A percentile compares a stretch with the other conserved stretches of the same genome.
phyloP scores from a whole-genome alignment of 2,329 filamentous ascomycete species.

The Ophiosphaerella narmari region DNA sequence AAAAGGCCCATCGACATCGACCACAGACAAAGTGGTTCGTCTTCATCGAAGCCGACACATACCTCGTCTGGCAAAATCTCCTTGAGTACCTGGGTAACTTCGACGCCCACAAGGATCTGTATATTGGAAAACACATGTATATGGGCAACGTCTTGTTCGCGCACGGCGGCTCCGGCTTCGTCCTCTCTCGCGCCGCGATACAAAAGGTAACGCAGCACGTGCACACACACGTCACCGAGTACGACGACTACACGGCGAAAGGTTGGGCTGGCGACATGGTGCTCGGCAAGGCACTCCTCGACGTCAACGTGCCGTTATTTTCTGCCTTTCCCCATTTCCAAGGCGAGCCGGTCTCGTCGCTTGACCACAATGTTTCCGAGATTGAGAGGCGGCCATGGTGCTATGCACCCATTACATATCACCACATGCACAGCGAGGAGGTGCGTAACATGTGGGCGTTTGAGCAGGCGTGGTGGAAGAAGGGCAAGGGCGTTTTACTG shows the following conservation, averaged over 20 bases:
- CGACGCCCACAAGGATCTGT: slow-evolving; percentile 46
- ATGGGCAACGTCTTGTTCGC: slow-evolving; percentile 52
- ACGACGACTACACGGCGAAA: slow-evolving; percentile 42
- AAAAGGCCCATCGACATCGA: slow-evolving; percentile 50
- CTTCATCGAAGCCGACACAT: slow-evolving; percentile 47
- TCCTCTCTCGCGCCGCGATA: slow-evolving; percentile 50
- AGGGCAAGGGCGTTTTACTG: slow-evolving; percentile 39
- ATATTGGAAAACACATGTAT: slow-evolving; percentile 50
- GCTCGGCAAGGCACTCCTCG: slow-evolving; percentile 43
- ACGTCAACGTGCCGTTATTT: slow-evolving; percentile 41
- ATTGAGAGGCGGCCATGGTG: slow-evolving; percentile 50
- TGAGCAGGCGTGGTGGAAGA: slow-evolving; percentile 45
- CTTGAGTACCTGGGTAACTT: slow-evolving; percentile 48
- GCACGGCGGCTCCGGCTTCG: slow-evolving; percentile 52
- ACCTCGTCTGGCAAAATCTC: slow-evolving; percentile 45
- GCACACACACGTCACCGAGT: slow-evolving; percentile 33
- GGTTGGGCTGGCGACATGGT: slow-evolving; percentile 48
- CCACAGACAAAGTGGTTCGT: slow-evolving; percentile 46
- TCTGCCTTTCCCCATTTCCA: slow-evolving; percentile 53
- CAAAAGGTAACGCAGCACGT: slow-evolving; percentile 40
- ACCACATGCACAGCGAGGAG: slow-evolving; percentile 44
- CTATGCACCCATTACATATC: slow-evolving; percentile 48
- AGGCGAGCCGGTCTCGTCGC: slow-evolving; percentile 49
- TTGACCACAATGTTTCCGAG: slow-evolving; percentile 45
- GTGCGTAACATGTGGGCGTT: slow-evolving; percentile 47